Base-by-base conservation (phyloP, 768 basidiomycete genomes). In the Bullera alba region DNA sequence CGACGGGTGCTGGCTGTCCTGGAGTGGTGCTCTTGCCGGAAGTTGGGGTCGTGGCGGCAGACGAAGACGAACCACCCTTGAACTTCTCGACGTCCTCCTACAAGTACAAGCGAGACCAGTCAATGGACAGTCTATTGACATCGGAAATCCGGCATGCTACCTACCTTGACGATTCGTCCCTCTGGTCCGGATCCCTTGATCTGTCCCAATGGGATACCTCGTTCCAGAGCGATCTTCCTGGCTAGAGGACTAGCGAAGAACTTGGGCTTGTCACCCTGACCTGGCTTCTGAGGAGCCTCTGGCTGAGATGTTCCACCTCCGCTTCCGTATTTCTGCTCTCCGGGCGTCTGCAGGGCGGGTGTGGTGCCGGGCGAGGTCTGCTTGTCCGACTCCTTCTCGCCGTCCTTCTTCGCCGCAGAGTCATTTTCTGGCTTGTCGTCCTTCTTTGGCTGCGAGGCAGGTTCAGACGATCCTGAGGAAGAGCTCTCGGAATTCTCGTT, bases 201-300 rank as follows among this genome's bases (percentile, higher is more conserved):
- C 71, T 93, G 79, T 22, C 81, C 77, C 35, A 99, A 77, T 39
- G 95, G 91, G 63, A 99, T 83, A 22, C 95, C 95, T 56, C 82
- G 82, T 70, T 97, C 95, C 17, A 93, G 76, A 32, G 95, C 95
- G 66, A 99, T 85, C 75, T 92, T 93, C 79, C 95, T 95, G 37
- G 95, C 95, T 59, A 95, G 80, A 26, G 95, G 93, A 25, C 86
- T 85, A 14, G 92, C 95, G 69, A 93, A 93, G 76, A 97, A 68
- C 46, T 60, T 72, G 17, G 68, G 68, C 53, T 61, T 70, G 41
- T 72, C 70, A 23, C 61, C 60, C 30, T 63, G 48, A 14, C 49
- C 44, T 14, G 48, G 41, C 46, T 60, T 51, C 44, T 58, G 53
- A 2, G 70, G 68, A 22, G 58, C 54, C 57, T 71, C 68, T 34